Conservation (phyloP, 306 rosid species). For the Cicer judaicum region DNA sequence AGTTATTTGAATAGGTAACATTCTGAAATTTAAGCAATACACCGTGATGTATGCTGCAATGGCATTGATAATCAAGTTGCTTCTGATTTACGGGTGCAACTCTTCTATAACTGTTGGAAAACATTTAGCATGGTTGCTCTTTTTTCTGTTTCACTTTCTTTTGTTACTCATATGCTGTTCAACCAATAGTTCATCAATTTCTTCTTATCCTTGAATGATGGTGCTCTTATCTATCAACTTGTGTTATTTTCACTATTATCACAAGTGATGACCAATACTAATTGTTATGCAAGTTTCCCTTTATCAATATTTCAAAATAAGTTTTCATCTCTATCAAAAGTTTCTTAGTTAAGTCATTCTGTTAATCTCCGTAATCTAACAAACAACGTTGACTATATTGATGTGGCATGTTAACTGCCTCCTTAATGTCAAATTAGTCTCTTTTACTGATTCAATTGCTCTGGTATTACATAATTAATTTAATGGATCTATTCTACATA, state of each 20-base stretch:
- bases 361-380: no score
- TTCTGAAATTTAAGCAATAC: neutral
- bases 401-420: no score
- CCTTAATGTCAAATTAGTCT: no score
- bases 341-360: no score
- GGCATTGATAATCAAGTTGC: neutral
- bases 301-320: no score
- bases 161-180: neutral
- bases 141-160: neutral
- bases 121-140: neutral
- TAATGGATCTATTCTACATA: neutral
- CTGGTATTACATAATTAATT: neutral
- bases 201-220: neutral
- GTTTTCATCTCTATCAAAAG: no score
- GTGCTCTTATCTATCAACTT: neutral
- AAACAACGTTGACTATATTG: no score
- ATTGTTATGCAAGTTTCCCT: conserved; percentile 16
- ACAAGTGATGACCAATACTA: conserved; percentile 2
- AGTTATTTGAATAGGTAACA: neutral
- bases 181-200: neutral
- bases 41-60: neutral
- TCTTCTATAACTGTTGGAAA: neutral
- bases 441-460: neutral
- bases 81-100: neutral
- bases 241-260: conserved; percentile 16